Evolutionary conservation across 805 yeast genomes (phyloP).

Genomic region (Torulaspora gathmanii): DNA sequence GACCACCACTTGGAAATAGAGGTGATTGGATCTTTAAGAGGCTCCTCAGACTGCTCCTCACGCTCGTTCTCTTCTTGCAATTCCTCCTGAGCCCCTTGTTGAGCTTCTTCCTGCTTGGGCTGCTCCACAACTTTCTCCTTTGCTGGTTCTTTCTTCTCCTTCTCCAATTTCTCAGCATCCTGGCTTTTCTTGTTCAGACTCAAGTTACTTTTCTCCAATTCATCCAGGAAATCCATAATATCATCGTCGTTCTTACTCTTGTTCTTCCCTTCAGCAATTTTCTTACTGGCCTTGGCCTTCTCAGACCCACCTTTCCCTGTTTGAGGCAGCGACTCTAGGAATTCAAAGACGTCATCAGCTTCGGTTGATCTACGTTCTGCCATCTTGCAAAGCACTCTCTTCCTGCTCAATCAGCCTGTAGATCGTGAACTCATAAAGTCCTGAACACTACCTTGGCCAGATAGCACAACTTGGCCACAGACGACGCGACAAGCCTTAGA

Average conservation of each 20-base stretch:
- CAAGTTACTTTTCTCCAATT: conserved; percentile 59
- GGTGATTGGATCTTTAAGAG: conserved; percentile 54
- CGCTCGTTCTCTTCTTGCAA: conserved; percentile 18
- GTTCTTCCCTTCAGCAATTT: conserved; percentile 33
- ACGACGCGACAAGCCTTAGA: background rate
- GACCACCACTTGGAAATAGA: conserved; percentile 74
- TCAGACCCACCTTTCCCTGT: conserved; percentile 34
- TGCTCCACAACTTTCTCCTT: conserved; percentile 14
- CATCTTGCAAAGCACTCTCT: conserved; percentile 9
- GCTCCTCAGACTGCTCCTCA: conserved; percentile 24
- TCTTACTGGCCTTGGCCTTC: conserved; percentile 7
- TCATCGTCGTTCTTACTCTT: conserved; percentile 36
- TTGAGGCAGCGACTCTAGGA: conserved; percentile 74
- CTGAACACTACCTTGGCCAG: background rate
- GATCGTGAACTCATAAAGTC: background rate
- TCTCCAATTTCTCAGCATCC: conserved; percentile 12
- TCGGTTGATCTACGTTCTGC: conserved; percentile 40
- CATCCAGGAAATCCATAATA: conserved; percentile 50
- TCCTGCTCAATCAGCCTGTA: too few relatives aligned
- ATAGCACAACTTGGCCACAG: background rate
- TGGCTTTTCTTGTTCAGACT: conserved; percentile 29
- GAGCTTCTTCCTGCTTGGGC: conserved; percentile 11
- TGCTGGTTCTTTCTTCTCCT: conserved; percentile 12
- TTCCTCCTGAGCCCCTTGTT: conserved; percentile 20
- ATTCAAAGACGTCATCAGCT: conserved; percentile 73